Conservation (phyloP, 177 flowering plant species). For the Vitis hybrid region DNA sequence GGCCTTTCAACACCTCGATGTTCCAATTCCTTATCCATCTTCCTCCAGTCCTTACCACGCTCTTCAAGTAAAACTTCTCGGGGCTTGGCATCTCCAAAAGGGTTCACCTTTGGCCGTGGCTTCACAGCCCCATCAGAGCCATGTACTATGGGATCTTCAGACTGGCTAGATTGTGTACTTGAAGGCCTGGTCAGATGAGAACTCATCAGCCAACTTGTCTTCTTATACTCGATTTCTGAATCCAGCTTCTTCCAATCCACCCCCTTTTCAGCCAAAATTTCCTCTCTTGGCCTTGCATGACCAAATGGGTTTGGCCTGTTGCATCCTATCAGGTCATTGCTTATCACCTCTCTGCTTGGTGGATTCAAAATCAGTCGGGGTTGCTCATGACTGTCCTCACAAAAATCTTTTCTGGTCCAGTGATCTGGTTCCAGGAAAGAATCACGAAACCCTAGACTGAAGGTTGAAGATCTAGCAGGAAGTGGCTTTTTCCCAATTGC, state of each 20-base stretch:
- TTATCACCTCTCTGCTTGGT: conserved; percentile 31
- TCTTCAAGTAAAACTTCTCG: conserved; percentile 78
- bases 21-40: conserved; percentile 87
- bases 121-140: conserved; percentile 40
- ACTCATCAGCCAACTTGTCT: conserved; percentile 70
- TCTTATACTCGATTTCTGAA: conserved; percentile 63
- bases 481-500: conserved; percentile 50
- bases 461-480: conserved; percentile 38
- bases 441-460: conserved; percentile 64
- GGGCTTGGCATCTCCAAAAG: conserved; percentile 96
- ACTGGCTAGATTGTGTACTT: conserved; percentile 64
- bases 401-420: conserved; percentile 31
- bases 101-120: conserved; percentile 76
- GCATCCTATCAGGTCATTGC: conserved; percentile 34
- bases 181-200: conserved; percentile 77
- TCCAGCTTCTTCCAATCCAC: conserved; percentile 88
- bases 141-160: conserved; percentile 43
- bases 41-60: conserved; percentile 87
- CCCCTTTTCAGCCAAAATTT: conserved; percentile 86
- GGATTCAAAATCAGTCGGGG: conserved; percentile 56
- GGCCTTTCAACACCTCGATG: conserved; percentile 79
- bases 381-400: conserved; percentile 32
- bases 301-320: conserved; percentile 81
- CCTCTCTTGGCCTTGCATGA: conserved; percentile 88
- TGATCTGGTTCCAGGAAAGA: conserved; percentile 49